These are phyloP conservation scores for Globisporangium perplexum DNA, from an alignment of 352 stramenopile species.

Conservation along the genomic window DNA sequence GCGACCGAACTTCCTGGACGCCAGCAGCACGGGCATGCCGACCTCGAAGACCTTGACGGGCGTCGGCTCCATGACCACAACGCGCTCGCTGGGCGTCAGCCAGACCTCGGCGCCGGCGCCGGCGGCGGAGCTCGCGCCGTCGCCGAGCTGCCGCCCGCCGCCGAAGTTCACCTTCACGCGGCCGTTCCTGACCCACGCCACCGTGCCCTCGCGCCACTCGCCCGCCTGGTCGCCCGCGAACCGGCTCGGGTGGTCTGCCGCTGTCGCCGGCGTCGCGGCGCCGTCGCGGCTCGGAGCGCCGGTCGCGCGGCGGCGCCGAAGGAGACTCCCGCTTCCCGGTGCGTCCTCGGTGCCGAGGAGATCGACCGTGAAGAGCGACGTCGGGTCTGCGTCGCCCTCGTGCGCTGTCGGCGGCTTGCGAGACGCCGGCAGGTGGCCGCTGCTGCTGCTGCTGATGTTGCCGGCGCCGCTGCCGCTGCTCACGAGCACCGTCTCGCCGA, in stretches of 20 bases:
- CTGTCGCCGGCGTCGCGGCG: neutral
- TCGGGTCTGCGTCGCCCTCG: constrained; percentile 12
- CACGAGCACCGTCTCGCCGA: constrained; percentile 49
- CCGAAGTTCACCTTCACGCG: constrained; percentile 58
- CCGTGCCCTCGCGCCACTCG: constrained; percentile 55
- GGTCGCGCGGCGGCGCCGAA: neutral
- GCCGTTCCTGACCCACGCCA: constrained; percentile 51
- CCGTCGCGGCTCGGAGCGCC: constrained; percentile 1
- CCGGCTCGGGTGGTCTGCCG: too few relatives aligned
- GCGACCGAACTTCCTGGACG: constrained; percentile 39
- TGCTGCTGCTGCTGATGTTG: constrained; percentile 1
- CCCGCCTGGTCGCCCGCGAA: constrained; percentile 3
- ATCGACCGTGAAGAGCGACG: constrained; percentile 29
- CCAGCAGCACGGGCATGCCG: constrained; percentile 41
- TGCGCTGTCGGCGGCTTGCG: neutral
- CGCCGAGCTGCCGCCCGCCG: constrained; percentile 28
- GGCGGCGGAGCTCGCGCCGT: neutral
- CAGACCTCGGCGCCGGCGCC: constrained; percentile 30
- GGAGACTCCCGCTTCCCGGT: neutral
- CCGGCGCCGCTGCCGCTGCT: constrained; percentile 3
- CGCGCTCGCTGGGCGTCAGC: constrained; percentile 31
- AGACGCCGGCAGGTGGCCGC: neutral
- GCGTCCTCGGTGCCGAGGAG: constrained; percentile 5
- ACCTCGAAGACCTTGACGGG: constrained; percentile 47
- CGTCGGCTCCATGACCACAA: constrained; percentile 39